These are phyloP conservation scores for Auriscalpium vulgare DNA, from an alignment of 768 basidiomycete genomes.

Conservation along the genomic window DNA sequence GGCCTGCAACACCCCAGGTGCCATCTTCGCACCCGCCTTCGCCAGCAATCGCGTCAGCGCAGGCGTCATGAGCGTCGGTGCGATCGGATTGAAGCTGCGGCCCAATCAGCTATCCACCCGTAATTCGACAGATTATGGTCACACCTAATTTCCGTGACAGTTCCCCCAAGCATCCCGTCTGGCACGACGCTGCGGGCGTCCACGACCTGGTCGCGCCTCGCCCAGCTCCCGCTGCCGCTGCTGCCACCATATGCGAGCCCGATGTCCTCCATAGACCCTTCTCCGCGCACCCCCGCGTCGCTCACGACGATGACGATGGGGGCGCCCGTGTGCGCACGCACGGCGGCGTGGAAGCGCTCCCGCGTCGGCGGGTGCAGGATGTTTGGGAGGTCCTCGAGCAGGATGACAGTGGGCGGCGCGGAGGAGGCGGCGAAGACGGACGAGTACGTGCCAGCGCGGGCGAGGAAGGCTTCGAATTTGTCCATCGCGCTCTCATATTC, in stretches of 20 bases:
- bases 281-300: conserved; percentile 74
- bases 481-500: conserved; percentile 42
- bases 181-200: conserved; percentile 69
- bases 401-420: conserved; percentile 27
- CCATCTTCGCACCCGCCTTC: conserved; percentile 29
- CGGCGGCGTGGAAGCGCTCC: conserved; percentile 60
- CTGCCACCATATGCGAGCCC: conserved; percentile 24
- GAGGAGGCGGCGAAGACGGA: conserved; percentile 34
- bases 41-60: conserved; percentile 58
- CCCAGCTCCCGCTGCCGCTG: conserved; percentile 31
- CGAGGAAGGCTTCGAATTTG: conserved; percentile 73
- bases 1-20: conserved; percentile 63
- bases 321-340: conserved; percentile 47
- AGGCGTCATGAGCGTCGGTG: conserved; percentile 74
- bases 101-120: background rate
- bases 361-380: conserved; percentile 67
- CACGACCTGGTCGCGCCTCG: conserved; percentile 38
- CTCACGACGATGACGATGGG: conserved; percentile 82
- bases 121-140: conserved; percentile 18
- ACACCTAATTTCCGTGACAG: conserved; percentile 74
- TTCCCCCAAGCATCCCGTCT: conserved; percentile 57
- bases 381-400: conserved; percentile 90
- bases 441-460: conserved; percentile 54
- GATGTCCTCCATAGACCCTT: conserved; percentile 42
- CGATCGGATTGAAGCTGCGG: conserved; percentile 84